Base-by-base conservation (phyloP, 495 filamentous ascomycete species). In the Penicillium nucicola region DNA sequence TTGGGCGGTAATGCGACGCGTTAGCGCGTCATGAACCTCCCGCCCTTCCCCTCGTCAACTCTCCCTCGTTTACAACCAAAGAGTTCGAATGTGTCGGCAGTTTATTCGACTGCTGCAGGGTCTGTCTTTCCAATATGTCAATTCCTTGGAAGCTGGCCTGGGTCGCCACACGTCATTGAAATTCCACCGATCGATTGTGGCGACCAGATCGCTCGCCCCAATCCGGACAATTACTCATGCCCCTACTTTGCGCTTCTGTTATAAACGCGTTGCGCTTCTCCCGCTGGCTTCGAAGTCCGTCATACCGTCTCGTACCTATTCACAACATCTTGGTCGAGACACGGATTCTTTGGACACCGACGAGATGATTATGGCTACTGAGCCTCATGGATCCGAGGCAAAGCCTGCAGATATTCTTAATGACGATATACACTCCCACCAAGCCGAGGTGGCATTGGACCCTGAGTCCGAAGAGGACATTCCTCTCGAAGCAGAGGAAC, bases 381-480 rank as follows among this genome's bases (percentile, higher is more conserved):
- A 45, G 14, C 36, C 44, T 28, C 15, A 31, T 5, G 53, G 39
- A 12, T 17, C 30, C 2, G 40, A 57, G 18, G 25, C 9, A 12
- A 58, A 62, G 18, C 62, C 60, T 7, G 52, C 34, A 11, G 63
- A 61, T 28, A 53, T 59, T 4, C 50, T 61, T 19, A 53, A 66
- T 45, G 55, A 42, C 8, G 56, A 60, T 40, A 45, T 44, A 25
- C 20, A 14, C 2, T 4, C 25, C 22, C 48, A 45, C 15, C 45
- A 36, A 41, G 61, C 53, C n/a, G 55, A 54, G 17, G 59, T 50
- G 10, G 18, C 58, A 9, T 55, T 70, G 34, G 77, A 79, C 43
- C 69, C 74, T 17, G 75, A 79, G 45, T 80, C 74, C 4, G 76
- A 77, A n/a, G 72, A 71, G 28, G 64, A 74, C 5, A 65, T 73